Evolutionary conservation across 768 basidiomycete genomes (phyloP), one percentile per base, ranked within the genome.

Genomic region (Pleurotus tuber-regium): DNA sequence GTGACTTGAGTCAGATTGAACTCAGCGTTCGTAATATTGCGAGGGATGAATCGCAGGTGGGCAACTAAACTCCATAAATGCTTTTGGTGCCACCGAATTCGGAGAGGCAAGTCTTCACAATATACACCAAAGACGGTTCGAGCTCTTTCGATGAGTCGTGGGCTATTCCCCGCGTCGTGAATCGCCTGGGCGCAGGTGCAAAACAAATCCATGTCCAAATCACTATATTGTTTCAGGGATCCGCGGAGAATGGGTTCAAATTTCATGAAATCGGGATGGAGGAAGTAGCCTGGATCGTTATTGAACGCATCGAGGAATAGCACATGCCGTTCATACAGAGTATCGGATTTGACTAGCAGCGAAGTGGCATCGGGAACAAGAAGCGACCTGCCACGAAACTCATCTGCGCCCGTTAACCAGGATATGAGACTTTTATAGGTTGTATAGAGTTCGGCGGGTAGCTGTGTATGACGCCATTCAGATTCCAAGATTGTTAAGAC

Each of bases 1-100:
- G 43, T 42, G 1, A 59, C 36, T 23, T 42, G 40, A 6, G 19
- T 42, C 8, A 42, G 9, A 4, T 19, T 23, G 52, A 36, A 10
- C 24, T 49, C 54, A 48, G 23, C 25, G 38, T 23, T 50, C 31
- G 31, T 39, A 40, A 23, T 52, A n/a, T 60, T 43, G 1, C 74
- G 63, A 3, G 77, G 77, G 31, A 79, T 67, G 53, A 80, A 80
- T 1, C 63, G 53, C 4, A 72, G 44, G 9, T 58, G 31, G 42
- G 74, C 69, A 11, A 77, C 44, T 14, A 57, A 41, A 2, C 36
- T 40, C 73, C 74, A 77, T 2, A 36, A 52, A 23, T 58, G 12
- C 7, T 18, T 19, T 12, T 43, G 39, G 10, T 57, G 47, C 10
- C 57, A 46, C 1, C 28, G 26, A 24, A 69, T 56, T 1, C 52